Conservation (phyloP, 139 green algal species). For the Microglena sp. region DNA sequence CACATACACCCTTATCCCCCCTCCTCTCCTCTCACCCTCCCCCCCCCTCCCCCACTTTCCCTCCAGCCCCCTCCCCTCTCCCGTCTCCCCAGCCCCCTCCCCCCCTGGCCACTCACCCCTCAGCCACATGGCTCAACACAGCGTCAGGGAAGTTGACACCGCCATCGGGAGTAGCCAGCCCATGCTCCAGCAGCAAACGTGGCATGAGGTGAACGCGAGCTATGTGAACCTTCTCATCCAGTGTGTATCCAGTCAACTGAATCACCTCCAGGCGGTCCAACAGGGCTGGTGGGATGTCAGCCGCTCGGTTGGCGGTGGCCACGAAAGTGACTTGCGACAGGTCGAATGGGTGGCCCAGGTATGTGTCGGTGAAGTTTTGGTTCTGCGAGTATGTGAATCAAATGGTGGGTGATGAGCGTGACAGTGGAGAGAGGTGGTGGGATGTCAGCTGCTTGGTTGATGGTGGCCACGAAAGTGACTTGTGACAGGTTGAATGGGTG, state of each 20-base stretch:
- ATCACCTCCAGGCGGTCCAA: slow-evolving; percentile 88
- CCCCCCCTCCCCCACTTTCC: no score
- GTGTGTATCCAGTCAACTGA: slow-evolving; percentile 72
- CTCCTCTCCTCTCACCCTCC: no score
- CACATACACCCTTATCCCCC: no score
- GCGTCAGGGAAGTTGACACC: slow-evolving; percentile 11
- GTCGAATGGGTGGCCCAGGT: slow-evolving; percentile 90
- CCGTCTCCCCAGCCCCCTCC: no score
- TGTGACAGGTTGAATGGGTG: slow-evolving; percentile 85
- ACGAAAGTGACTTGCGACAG: slow-evolving; percentile 86
- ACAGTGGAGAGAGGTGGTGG: slow-evolving; percentile 78
- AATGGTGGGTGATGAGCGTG: no score
- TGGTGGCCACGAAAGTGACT: slow-evolving; percentile 87
- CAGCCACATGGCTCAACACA: slow-evolving; percentile 21
- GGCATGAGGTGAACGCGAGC: slow-evolving; percentile 73
- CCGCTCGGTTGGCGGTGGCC: slow-evolving; percentile 53
- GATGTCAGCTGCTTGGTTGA: slow-evolving; percentile 49
- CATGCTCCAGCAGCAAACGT: slow-evolving; percentile 48
- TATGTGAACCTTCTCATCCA: slow-evolving; percentile 60
- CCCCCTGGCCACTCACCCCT: slow-evolving; percentile 17
- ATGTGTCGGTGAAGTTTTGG: slow-evolving; percentile 81
- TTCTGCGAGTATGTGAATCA: no score
- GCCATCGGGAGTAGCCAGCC: slow-evolving; percentile 27
- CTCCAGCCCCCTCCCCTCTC: no score
- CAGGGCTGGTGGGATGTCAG: slow-evolving; percentile 75